Evolutionary conservation across 78 protist genomes (phyloP).

Genomic region (Emiliania huxleyi): DNA sequence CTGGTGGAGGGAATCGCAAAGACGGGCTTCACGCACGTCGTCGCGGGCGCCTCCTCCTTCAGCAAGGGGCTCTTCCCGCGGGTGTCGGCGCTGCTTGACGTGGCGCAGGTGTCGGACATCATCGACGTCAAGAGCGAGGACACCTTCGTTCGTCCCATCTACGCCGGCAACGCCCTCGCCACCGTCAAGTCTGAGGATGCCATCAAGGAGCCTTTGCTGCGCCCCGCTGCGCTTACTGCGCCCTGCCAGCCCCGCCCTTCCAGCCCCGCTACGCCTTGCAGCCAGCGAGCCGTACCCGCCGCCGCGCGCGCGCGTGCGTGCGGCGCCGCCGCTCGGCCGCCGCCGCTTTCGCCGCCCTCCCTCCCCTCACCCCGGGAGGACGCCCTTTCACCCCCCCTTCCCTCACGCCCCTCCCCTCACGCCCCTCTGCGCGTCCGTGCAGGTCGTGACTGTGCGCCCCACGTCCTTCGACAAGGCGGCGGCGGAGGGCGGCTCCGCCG

Average conservation of each 20-base stretch:
- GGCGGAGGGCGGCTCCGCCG: background rate
- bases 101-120: slow-evolving; percentile 73
- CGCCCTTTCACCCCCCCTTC: no score
- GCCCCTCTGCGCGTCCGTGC: no score
- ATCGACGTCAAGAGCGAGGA: slow-evolving; percentile 60
- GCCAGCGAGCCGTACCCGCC: no score
- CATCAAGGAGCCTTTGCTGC: no score
- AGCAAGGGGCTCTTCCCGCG: slow-evolving; percentile 89
- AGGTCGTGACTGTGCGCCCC: slow-evolving; percentile 84
- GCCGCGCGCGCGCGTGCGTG: no score
- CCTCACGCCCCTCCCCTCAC: no score
- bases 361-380: no score
- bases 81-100: slow-evolving; percentile 84
- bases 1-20: slow-evolving; percentile 46
- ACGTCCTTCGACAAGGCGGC: slow-evolving; percentile 90
- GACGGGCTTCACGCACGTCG: slow-evolving; percentile 70
- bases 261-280: no score
- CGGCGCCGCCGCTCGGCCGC: no score
- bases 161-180: slow-evolving; percentile 96
- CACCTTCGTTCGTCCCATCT: slow-evolving; percentile 92
- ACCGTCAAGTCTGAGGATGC: slow-evolving; percentile 83
- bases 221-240: no score
- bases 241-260: no score
- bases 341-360: no score
- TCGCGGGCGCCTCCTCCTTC: slow-evolving; percentile 69